These are phyloP conservation scores for Thelephora ganbajun DNA, from an alignment of 768 basidiomycete species.

Conservation along the genomic window DNA sequence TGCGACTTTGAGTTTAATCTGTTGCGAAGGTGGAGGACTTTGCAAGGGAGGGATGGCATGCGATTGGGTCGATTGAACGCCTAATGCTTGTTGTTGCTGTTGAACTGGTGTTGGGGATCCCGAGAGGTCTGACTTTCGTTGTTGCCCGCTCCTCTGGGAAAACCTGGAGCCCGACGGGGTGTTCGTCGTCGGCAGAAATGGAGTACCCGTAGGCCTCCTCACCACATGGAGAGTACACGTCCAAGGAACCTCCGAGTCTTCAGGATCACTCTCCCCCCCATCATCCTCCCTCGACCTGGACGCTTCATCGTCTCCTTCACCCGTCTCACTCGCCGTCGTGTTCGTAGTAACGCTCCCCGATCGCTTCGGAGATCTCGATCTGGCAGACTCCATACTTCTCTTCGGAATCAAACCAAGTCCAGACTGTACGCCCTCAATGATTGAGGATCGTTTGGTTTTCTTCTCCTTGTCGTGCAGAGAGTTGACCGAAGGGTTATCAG, in stretches of 20 bases:
- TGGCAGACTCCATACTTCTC: conserved; percentile 8
- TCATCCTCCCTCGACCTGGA: conserved; percentile 23
- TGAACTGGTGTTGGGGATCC: conserved; percentile 1
- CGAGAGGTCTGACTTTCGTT: too few species aligned
- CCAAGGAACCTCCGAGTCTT: conserved; percentile 96
- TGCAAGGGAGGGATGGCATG: conserved; percentile 5
- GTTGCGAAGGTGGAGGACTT: neutral
- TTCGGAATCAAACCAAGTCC: neutral
- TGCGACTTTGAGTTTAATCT: conserved; percentile 49
- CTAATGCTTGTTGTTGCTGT: neutral
- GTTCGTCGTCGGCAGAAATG: conserved; percentile 4
- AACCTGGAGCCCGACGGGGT: too few species aligned
- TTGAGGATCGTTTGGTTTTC: neutral
- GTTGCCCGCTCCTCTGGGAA: too few species aligned
- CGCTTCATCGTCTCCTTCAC: conserved; percentile 8
- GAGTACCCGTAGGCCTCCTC: conserved; percentile 22
- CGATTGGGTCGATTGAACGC: neutral
- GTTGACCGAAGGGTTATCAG: conserved; percentile 5
- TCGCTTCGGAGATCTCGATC: conserved; percentile 12
- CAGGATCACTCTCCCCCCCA: conserved; percentile 81
- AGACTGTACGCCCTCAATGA: neutral
- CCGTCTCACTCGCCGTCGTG: conserved; percentile 4
- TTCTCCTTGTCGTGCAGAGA: conserved; percentile 1
- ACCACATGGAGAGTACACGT: conserved; percentile 63
- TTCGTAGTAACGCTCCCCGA: conserved; percentile 2